Conservation (phyloP, 2,329 filamentous ascomycete species). For the Ceratocystis eucalypticola region DNA sequence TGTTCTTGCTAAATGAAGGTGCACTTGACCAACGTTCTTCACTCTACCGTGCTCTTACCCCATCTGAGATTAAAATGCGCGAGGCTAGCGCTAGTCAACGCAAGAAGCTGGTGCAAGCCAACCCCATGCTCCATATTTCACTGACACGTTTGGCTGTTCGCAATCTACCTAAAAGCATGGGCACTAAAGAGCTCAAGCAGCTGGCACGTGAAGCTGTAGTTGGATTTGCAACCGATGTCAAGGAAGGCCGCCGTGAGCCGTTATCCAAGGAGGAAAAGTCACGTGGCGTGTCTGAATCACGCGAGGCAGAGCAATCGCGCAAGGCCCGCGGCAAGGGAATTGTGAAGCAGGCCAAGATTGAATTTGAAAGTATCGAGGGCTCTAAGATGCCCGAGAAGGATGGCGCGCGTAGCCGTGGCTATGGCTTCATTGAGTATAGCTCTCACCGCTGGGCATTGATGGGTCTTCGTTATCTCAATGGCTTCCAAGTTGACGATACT, state of each 20-base stretch:
- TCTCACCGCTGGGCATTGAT: slow-evolving; percentile 90
- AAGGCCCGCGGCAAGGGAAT: slow-evolving; percentile 74
- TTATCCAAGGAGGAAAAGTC: slow-evolving; percentile 81
- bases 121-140: slow-evolving; percentile 77
- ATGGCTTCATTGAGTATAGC: slow-evolving; percentile 94
- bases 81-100: slow-evolving; percentile 78
- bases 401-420: slow-evolving; percentile 75
- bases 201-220: slow-evolving; percentile 86
- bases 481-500: slow-evolving; percentile 45
- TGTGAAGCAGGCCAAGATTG: slow-evolving; percentile 84
- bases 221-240: slow-evolving; percentile 83
- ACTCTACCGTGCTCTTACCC: slow-evolving; percentile 61
- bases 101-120: slow-evolving; percentile 78
- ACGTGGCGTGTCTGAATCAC: slow-evolving; percentile 67
- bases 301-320: slow-evolving; percentile 63
- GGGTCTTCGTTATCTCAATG: slow-evolving; percentile 88
- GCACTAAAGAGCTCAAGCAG: slow-evolving; percentile 78
- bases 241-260: slow-evolving; percentile 57
- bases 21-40: slow-evolving; percentile 64
- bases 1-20: slow-evolving; percentile 81
- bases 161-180: slow-evolving; percentile 74
- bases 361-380: slow-evolving; percentile 79
- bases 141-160: slow-evolving; percentile 81
- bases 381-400: slow-evolving; percentile 70
- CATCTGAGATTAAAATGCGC: slow-evolving; percentile 72